Conservation (phyloP, 352 stramenopile genomes). For the Peronospora farinosa region DNA sequence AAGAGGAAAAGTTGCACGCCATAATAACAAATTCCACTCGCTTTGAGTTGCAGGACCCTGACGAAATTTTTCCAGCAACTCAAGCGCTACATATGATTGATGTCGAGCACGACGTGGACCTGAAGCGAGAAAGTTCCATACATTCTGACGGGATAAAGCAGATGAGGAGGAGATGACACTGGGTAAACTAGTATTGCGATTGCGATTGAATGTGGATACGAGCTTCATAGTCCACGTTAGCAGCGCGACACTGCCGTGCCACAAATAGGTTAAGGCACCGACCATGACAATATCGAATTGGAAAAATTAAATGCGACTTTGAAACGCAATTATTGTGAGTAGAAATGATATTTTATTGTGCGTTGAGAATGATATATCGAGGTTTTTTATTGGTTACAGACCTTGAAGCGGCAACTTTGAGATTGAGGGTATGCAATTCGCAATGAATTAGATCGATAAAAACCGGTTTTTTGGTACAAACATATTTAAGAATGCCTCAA, state of each 20-base stretch:
- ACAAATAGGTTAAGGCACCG: constrained; percentile 6
- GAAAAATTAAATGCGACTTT: too few relatives aligned
- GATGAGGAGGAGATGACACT: constrained; percentile 9
- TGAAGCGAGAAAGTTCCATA: constrained; percentile 18
- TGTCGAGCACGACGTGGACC: constrained; percentile 16
- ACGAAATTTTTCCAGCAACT: constrained; percentile 68
- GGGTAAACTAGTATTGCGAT: constrained; percentile 9
- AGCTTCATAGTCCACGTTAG: constrained; percentile 17
- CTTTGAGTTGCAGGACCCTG: constrained; percentile 64
- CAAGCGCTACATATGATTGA: constrained; percentile 40
- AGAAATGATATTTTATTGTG: too few relatives aligned
- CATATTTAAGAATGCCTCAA: too few relatives aligned
- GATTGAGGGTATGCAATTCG: too few relatives aligned
- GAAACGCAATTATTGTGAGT: too few relatives aligned
- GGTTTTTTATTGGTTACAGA: too few relatives aligned
- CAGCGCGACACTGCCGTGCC: constrained; percentile 23
- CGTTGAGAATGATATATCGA: too few relatives aligned
- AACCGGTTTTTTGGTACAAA: too few relatives aligned
- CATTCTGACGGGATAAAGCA: background rate
- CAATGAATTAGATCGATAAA: too few relatives aligned
- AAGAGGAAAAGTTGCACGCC: constrained; percentile 77
- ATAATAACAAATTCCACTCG: constrained; percentile 78
- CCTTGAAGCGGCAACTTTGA: too few relatives aligned
- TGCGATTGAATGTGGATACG: constrained; percentile 1
- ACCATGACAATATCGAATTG: too few relatives aligned